These are phyloP conservation scores for Leptomonas seymouri DNA, from an alignment of 208 protist genomes.

Conservation along the genomic window DNA sequence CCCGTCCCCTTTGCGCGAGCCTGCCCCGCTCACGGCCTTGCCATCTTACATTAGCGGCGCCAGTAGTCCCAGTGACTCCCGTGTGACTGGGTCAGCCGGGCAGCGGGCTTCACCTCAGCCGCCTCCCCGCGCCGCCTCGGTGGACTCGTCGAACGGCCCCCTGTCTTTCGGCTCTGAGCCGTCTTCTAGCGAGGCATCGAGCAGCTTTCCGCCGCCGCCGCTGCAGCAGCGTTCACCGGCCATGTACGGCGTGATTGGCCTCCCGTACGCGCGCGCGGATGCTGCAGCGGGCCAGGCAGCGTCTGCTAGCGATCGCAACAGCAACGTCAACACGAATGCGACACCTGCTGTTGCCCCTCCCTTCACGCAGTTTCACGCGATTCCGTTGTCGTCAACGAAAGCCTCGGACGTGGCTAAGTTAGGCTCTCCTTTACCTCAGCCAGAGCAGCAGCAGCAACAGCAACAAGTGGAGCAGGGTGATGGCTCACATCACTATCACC, in stretches of 20 bases:
- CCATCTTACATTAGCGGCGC: not conserved
- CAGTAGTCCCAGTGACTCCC: not conserved
- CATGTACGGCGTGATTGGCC: slow-evolving; percentile 39
- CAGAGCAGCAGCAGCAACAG: not conserved
- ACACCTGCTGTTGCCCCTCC: not conserved
- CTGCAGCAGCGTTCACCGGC: slow-evolving; percentile 9
- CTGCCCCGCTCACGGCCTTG: not conserved
- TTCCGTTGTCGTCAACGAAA: not conserved
- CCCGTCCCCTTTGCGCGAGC: not conserved
- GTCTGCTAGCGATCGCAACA: not conserved
- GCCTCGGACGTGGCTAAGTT: slow-evolving; percentile 6
- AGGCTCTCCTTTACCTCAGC: not conserved
- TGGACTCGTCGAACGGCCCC: slow-evolving; percentile 3
- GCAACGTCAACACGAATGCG: not conserved
- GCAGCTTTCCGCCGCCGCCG: not conserved
- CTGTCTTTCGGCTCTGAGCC: slow-evolving; percentile 13
- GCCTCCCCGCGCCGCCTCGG: not conserved
- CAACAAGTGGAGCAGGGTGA: not conserved
- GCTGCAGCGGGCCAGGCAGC: not conserved
- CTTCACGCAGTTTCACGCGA: slow-evolving; percentile 1
- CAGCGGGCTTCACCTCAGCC: slow-evolving; percentile 14
- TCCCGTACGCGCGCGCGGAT: slow-evolving; percentile 19
- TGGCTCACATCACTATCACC: not conserved
- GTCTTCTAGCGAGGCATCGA: slow-evolving; percentile 5
- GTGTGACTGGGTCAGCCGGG: not conserved